Base-by-base conservation (phyloP, 306 rosid genomes). In the Vigna mungo region DNA sequence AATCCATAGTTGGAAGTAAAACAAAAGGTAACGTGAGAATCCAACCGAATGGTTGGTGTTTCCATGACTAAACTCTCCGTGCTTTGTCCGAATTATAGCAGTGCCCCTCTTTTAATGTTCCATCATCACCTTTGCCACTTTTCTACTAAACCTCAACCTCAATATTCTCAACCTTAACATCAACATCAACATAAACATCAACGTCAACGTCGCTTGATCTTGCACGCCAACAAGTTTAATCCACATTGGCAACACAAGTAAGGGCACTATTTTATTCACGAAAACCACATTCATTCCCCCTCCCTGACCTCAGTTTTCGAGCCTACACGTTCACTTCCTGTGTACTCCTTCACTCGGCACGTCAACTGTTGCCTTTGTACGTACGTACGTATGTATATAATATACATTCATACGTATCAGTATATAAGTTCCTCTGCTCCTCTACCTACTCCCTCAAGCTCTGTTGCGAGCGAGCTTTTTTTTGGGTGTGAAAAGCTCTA, bases 251-350 rank as follows among this genome's bases (percentile, higher is more conserved):
- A 83, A 61, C 43, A 49, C 43, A 49, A 73, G 48, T 15, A 73
- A 44, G 34, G 43, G 2, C 39, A 79, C 34, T 82, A 56, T 74
- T 82, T 41, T 73, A 65, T 74, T 78, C 49, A 37, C 66, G 68
- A 41, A 54, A 73, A 51, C 68, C 87, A 86, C 85, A 87, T 91
- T 91, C 92, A 81, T 78, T 76, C 92, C 94, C 87, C 86, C 86
- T 73, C 27, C 71, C 82, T 4, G 62, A 43, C 89, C 92, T 80
- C 90, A 81, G 84, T 86, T 86, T 89, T 82, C 81, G 91, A 89
- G 82, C 91, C 88, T 78, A 54, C 90, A 90, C 85, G 89, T 85
- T 90, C 96, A 63, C 84, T 84, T 78, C 75, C 72, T 85, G 70
- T 82, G 66, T 48, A 80, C 84, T 71, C 77, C 52, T 66, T 62